Evolutionary conservation across 2,329 filamentous ascomycete species (phyloP).

Genomic region (Claviceps arundinis): DNA sequence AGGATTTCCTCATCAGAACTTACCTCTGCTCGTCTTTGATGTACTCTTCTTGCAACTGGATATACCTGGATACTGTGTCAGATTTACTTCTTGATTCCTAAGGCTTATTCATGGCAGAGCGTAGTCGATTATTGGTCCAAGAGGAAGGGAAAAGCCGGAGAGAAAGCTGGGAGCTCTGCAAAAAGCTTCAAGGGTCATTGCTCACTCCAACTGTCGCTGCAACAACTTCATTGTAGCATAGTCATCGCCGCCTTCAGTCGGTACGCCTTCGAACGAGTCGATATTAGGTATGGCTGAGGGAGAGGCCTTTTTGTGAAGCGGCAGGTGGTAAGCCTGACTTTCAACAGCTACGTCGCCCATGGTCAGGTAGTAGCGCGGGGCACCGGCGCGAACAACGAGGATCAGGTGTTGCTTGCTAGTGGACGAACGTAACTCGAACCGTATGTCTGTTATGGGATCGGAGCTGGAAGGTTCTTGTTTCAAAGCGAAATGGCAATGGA

Average conservation of each 20-base stretch:
- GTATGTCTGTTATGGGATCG: background rate
- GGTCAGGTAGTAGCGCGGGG: constrained; percentile 13
- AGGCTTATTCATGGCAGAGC: background rate
- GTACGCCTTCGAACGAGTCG: constrained; percentile 75
- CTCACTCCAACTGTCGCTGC: constrained; percentile 87
- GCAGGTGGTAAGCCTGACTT: constrained; percentile 58
- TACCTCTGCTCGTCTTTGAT: constrained; percentile 99
- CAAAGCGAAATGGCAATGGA: background rate
- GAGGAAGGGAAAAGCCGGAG: background rate
- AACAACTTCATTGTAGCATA: constrained; percentile 94
- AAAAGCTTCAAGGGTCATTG: constrained; percentile 1
- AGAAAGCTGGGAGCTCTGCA: background rate
- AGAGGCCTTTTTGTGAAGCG: constrained; percentile 69
- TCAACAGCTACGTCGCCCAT: constrained; percentile 88
- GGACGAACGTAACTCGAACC: background rate
- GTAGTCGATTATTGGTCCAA: background rate
- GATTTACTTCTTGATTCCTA: constrained; percentile 8
- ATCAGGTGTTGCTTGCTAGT: background rate
- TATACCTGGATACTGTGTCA: constrained; percentile 46
- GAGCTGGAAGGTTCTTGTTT: background rate
- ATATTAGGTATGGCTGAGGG: constrained; percentile 77
- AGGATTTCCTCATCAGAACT: constrained; percentile 3
- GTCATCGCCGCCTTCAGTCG: constrained; percentile 74
- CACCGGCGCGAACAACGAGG: background rate
- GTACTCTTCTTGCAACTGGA: constrained; percentile 97